A percentile compares a stretch with the other conserved stretches of the same genome.
Evolutionary conservation across 257 asterid genomes (phyloP).

Genomic region (Perilla frutescens): DNA sequence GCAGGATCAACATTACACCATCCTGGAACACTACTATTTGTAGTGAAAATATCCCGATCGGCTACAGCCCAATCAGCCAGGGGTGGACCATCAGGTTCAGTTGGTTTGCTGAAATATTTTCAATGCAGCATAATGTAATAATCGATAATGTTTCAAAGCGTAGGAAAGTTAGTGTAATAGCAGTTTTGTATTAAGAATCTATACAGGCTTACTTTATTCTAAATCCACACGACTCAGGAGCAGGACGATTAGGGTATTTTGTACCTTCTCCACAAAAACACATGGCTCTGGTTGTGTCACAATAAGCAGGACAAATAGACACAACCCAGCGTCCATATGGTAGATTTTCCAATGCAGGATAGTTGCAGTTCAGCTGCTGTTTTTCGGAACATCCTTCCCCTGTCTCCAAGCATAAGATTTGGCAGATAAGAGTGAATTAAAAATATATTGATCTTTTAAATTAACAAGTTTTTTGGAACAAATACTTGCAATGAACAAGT

Average conservation of each 20-base stretch:
- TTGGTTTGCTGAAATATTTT: conserved; percentile 59
- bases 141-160: conserved; percentile 3
- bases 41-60: conserved; percentile 73
- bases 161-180: conserved; percentile 12
- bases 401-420: conserved; percentile 43
- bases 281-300: conserved; percentile 92
- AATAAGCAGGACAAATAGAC: conserved; percentile 82
- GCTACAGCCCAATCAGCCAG: conserved; percentile 65
- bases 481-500: conserved; percentile 3
- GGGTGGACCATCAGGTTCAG: conserved; percentile 68
- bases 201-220: conserved; percentile 61
- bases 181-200: conserved; percentile 23
- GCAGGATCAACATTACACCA: conserved; percentile 97
- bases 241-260: conserved; percentile 92
- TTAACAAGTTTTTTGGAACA: neutral
- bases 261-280: conserved; percentile 99
- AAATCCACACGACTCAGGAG: conserved; percentile 88
- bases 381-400: conserved; percentile 91
- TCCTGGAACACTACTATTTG: conserved; percentile 66
- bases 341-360: conserved; percentile 54
- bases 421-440: conserved; percentile 20
- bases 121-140: conserved; percentile 19
- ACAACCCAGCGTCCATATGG: conserved; percentile 95
- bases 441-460: neutral
- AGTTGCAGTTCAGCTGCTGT: conserved; percentile 71